Evolutionary conservation across 2,329 filamentous ascomycete genomes (phyloP).

Genomic region (Cyanodermella asteris): DNA sequence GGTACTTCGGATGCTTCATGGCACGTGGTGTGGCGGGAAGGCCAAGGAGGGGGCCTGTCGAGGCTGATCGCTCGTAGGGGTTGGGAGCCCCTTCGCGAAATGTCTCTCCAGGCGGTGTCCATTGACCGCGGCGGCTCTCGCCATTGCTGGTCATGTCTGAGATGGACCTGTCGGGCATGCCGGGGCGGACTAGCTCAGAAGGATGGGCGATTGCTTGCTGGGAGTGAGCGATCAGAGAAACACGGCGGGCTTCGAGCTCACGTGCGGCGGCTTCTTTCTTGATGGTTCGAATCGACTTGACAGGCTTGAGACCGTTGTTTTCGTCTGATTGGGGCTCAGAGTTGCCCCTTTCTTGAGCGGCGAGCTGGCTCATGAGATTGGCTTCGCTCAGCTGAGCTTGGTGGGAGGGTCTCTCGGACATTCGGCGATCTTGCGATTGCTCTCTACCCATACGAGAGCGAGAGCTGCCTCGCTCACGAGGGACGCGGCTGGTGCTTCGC

Average conservation of each 20-base stretch:
- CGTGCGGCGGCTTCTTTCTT: slow-evolving; percentile 58
- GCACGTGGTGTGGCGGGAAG: slow-evolving; percentile 81
- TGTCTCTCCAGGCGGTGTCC: no score
- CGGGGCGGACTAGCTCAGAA: no score
- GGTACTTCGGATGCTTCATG: slow-evolving; percentile 59
- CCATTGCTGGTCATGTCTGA: no score
- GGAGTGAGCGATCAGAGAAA: slow-evolving; percentile 59
- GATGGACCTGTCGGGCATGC: no score
- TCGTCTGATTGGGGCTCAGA: no score
- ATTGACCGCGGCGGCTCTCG: no score
- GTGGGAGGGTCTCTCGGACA: slow-evolving; percentile 3
- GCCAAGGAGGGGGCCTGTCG: no score
- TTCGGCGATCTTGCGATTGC: slow-evolving; percentile 20
- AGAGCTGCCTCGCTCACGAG: slow-evolving; percentile 21
- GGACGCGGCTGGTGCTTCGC: slow-evolving; percentile 28
- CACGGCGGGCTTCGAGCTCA: slow-evolving; percentile 70
- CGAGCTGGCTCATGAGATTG: no score
- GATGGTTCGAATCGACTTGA: slow-evolving; percentile 14
- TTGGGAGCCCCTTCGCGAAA: slow-evolving; percentile 23
- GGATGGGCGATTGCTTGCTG: slow-evolving; percentile 65
- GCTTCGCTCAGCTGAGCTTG: no score
- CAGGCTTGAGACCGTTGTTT: neutral
- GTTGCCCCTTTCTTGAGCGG: no score
- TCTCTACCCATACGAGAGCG: slow-evolving; percentile 23
- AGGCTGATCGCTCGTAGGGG: slow-evolving; percentile 28